A percentile compares a stretch with the other conserved stretches of the same genome.
These are phyloP conservation scores for Pseudogymnoascus sp. DNA, from an alignment of 2,329 filamentous ascomycete species.

Conservation along the genomic window DNA sequence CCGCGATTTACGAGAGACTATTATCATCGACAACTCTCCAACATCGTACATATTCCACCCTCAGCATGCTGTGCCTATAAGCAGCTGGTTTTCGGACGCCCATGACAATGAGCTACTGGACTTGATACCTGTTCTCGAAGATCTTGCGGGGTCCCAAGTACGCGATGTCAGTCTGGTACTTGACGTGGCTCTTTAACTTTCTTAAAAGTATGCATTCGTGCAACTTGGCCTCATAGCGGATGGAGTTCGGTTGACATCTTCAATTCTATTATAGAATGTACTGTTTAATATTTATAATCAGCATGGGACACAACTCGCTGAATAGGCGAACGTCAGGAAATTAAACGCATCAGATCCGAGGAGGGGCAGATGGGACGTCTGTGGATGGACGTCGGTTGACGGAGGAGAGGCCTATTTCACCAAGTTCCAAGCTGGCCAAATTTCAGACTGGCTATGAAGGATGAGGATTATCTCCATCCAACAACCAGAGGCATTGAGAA, in stretches of 20 bases:
- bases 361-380: constrained; percentile 3
- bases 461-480: constrained; percentile 5
- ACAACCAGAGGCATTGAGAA: constrained; percentile 1
- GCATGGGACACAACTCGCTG: constrained; percentile 16
- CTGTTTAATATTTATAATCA: constrained; percentile 33
- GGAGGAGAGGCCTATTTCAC: constrained; percentile 2
- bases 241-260: constrained; percentile 32
- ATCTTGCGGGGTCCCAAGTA: constrained; percentile 80
- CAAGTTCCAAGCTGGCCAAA: constrained; percentile 7
- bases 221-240: constrained; percentile 30
- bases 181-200: constrained; percentile 66
- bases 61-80: constrained; percentile 96
- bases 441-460: constrained; percentile 4
- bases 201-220: constrained; percentile 24
- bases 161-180: constrained; percentile 95
- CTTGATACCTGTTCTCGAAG: constrained; percentile 95
- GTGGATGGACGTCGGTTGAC: neutral
- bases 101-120: constrained; percentile 98
- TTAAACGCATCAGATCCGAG: constrained; percentile 1
- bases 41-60: constrained; percentile 99
- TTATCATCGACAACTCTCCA: constrained; percentile 98
- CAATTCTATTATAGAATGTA: constrained; percentile 32
- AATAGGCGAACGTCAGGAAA: constrained; percentile 10
- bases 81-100: constrained; percentile 99
- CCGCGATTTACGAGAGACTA: constrained; percentile 90